These are phyloP conservation scores for Ceratocystis colombiana DNA, from an alignment of 2,329 filamentous ascomycete genomes.

Conservation along the genomic window DNA sequence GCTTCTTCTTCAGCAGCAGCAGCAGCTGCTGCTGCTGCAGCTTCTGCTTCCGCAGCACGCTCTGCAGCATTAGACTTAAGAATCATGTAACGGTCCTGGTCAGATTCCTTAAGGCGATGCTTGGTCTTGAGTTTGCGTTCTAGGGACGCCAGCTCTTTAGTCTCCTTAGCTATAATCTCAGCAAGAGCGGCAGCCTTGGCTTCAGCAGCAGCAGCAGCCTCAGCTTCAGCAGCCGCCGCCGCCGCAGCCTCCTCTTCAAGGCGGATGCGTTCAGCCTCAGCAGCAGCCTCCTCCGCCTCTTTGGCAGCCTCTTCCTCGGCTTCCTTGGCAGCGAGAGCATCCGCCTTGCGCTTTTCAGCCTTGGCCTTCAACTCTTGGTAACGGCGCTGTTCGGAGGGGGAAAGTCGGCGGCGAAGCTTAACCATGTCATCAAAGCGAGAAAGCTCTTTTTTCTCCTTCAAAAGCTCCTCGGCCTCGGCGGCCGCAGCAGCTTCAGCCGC, in stretches of 20 bases:
- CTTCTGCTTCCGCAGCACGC: slow-evolving; percentile 8
- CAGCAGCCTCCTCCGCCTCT: slow-evolving; percentile 30
- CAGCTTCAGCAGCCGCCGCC: slow-evolving; percentile 30
- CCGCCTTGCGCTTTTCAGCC: slow-evolving; percentile 29
- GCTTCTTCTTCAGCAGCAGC: slow-evolving; percentile 2
- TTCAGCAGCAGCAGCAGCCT: slow-evolving; percentile 16
- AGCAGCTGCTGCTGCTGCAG: not conserved
- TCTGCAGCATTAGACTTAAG: slow-evolving; percentile 17
- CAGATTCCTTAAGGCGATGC: slow-evolving; percentile 9
- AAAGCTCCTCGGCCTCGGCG: slow-evolving; percentile 29
- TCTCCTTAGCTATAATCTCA: slow-evolving; percentile 15
- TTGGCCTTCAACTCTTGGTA: slow-evolving; percentile 19
- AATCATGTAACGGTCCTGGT: slow-evolving; percentile 14
- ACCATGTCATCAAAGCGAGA: slow-evolving; percentile 17
- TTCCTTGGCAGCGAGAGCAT: slow-evolving; percentile 31
- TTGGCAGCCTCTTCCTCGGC: slow-evolving; percentile 30
- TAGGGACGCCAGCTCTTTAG: slow-evolving; percentile 18
- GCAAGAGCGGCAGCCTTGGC: slow-evolving; percentile 12
- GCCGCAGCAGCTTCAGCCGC: slow-evolving; percentile 25
- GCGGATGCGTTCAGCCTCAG: not conserved
- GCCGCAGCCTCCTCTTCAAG: slow-evolving; percentile 29
- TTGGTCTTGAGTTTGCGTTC: slow-evolving; percentile 15
- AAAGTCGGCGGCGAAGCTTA: slow-evolving; percentile 21
- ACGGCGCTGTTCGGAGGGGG: slow-evolving; percentile 3
- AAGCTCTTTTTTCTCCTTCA: slow-evolving; percentile 31